phyloP scores from a whole-genome alignment of 2,329 filamentous ascomycete genomes.

The Ceratocystis destructans region DNA sequence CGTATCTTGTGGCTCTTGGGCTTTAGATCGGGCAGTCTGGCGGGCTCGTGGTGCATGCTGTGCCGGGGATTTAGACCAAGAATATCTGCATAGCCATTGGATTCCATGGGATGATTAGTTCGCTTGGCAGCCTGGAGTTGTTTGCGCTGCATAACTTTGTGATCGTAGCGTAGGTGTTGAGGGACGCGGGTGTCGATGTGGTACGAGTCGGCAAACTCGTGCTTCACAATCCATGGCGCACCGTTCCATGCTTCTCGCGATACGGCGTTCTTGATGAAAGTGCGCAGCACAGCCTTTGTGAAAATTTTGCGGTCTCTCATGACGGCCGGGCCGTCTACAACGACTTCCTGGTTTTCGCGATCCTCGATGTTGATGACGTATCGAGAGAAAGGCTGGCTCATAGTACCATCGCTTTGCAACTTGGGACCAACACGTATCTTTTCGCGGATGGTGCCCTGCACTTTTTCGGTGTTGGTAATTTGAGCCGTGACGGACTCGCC shows the following conservation, averaged over 20 bases:
- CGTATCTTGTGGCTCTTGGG: slow-evolving; percentile 38
- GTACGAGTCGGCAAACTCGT: slow-evolving; percentile 68
- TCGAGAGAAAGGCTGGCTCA: slow-evolving; percentile 57
- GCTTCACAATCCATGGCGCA: slow-evolving; percentile 92
- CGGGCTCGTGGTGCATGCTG: slow-evolving; percentile 32
- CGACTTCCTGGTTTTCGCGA: slow-evolving; percentile 53
- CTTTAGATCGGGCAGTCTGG: slow-evolving; percentile 58
- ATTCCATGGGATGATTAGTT: slow-evolving; percentile 34
- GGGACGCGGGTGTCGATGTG: slow-evolving; percentile 81
- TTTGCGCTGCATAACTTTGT: slow-evolving; percentile 63
- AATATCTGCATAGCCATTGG: slow-evolving; percentile 27
- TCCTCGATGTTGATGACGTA: slow-evolving; percentile 69
- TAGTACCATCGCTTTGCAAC: slow-evolving; percentile 50
- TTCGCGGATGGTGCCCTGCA: slow-evolving; percentile 66
- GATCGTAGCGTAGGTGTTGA: slow-evolving; percentile 66
- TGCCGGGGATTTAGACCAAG: slow-evolving; percentile 23
- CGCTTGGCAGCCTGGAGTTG: slow-evolving; percentile 55
- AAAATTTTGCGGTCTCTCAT: slow-evolving; percentile 81
- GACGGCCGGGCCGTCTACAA: slow-evolving; percentile 71
- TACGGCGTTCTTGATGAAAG: slow-evolving; percentile 93
- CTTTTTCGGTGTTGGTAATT: slow-evolving; percentile 51
- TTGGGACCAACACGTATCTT: slow-evolving; percentile 63
- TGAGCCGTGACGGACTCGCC: slow-evolving; percentile 70
- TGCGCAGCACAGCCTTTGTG: slow-evolving; percentile 83
- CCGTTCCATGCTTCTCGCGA: slow-evolving; percentile 83